Conservation (phyloP, 2,329 filamentous ascomycete species). For the Aspergillus felis region DNA sequence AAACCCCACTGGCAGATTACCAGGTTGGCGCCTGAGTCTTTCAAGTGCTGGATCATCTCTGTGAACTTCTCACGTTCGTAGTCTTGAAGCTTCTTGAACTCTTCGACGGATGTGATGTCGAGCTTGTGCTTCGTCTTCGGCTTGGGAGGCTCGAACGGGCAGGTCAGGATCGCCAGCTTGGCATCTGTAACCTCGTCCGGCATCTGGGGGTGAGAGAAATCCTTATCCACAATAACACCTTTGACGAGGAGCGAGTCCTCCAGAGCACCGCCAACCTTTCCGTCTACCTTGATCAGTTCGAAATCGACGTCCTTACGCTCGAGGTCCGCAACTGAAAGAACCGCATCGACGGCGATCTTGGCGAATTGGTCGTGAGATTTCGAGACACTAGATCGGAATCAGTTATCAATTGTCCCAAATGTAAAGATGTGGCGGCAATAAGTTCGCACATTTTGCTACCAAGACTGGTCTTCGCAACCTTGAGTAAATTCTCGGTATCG, state of each 20-base stretch:
- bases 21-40: slow-evolving; percentile 92
- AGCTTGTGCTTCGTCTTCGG: slow-evolving; percentile 99
- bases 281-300: slow-evolving; percentile 98
- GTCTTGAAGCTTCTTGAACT: slow-evolving; percentile 95
- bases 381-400: slow-evolving; percentile 59
- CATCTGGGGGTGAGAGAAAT: slow-evolving; percentile 99
- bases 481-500: slow-evolving; percentile 79
- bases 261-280: slow-evolving; percentile 90
- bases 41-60: slow-evolving; percentile 98
- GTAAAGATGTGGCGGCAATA: background rate
- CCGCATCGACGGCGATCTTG: slow-evolving; percentile 93
- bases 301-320: slow-evolving; percentile 98
- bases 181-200: slow-evolving; percentile 90
- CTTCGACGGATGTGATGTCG: slow-evolving; percentile 93
- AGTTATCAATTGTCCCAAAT: slow-evolving; percentile 1
- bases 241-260: slow-evolving; percentile 94
- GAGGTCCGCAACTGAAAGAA: slow-evolving; percentile 91
- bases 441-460: slow-evolving; percentile 78
- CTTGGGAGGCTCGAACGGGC: slow-evolving; percentile 97
- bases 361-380: slow-evolving; percentile 98
- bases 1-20: slow-evolving; percentile 99
- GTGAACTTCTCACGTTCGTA: slow-evolving; percentile 96
- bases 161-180: slow-evolving; percentile 96
- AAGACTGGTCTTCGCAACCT: slow-evolving; percentile 91
- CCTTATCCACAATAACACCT: slow-evolving; percentile 98